Percentiles rank a stretch among this genome's conserved stretches.
phyloP scores from a whole-genome alignment of 495 filamentous ascomycete species.

The Aspergillus baeticus region DNA sequence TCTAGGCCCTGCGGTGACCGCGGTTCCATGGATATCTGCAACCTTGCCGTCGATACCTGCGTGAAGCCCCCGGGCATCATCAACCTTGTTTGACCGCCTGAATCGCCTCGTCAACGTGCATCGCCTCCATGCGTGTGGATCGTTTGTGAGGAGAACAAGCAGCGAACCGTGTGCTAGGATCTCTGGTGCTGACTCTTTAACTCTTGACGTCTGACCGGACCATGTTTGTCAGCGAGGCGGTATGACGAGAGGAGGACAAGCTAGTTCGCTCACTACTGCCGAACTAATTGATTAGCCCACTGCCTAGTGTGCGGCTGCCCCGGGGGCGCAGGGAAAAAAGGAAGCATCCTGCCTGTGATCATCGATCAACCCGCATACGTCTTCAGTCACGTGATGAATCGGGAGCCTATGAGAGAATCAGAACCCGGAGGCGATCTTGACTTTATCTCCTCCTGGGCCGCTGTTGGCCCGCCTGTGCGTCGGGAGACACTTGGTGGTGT shows the following conservation, averaged over 20 bases:
- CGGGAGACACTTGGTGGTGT: conserved; percentile 15
- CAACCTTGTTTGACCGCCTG: not conserved
- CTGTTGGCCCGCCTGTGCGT: conserved; percentile 15
- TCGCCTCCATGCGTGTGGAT: not conserved
- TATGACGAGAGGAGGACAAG: conserved; percentile 9
- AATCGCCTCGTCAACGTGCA: conserved; percentile 6
- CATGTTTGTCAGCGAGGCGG: conserved; percentile 9
- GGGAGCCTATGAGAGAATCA: conserved; percentile 23
- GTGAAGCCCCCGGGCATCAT: not conserved
- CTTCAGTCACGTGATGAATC: conserved; percentile 36
- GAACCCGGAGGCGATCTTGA: conserved; percentile 10
- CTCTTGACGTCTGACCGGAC: not conserved
- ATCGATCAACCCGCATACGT: conserved; percentile 40
- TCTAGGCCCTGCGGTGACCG: conserved; percentile 8
- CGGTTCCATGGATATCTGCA: conserved; percentile 10
- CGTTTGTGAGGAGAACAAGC: not conserved
- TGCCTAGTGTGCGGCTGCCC: conserved; percentile 16
- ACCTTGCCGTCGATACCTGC: not conserved
- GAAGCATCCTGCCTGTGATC: conserved; percentile 23
- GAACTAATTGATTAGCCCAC: conserved; percentile 6
- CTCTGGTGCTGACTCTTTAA: not conserved
- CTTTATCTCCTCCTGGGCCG: conserved; percentile 16
- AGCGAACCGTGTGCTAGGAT: not conserved
- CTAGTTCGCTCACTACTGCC: conserved; percentile 9
- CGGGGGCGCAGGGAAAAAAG: conserved; percentile 16